Evolutionary conservation across 306 rosid species (phyloP).

Genomic region (Citrullus amarus): DNA sequence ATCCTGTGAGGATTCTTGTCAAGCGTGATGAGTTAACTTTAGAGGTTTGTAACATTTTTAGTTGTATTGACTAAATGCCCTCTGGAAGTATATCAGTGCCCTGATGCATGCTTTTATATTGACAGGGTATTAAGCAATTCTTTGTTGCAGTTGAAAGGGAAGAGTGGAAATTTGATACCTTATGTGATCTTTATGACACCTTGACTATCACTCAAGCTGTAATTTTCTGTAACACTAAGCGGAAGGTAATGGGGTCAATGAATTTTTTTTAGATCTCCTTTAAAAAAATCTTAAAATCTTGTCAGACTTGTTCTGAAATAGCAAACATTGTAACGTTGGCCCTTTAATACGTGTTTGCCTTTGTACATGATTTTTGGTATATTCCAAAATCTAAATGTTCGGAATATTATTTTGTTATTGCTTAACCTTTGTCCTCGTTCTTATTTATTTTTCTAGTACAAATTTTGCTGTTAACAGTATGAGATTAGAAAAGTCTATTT

Average conservation of each 20-base stretch:
- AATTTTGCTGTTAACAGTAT: not conserved
- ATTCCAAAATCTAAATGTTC: not conserved
- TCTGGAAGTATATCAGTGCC: slow-evolving; percentile 8
- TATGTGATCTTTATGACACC: slow-evolving; percentile 96
- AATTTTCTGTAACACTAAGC: slow-evolving; percentile 89
- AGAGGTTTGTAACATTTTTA: slow-evolving; percentile 45
- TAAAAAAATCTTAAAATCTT: slow-evolving; percentile 37
- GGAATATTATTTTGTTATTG: not conserved
- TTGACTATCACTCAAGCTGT: slow-evolving; percentile 97
- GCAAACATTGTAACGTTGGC: not conserved
- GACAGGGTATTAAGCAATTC: slow-evolving; percentile 97
- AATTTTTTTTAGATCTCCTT: slow-evolving; percentile 55
- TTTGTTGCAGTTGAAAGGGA: slow-evolving; percentile 96
- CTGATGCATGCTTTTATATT: slow-evolving; percentile 4
- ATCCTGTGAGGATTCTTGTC: slow-evolving; percentile 92
- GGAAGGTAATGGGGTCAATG: slow-evolving; percentile 45
- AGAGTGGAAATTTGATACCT: slow-evolving; percentile 96
- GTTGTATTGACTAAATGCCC: not conserved
- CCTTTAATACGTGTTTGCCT: not conserved
- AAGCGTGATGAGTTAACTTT: slow-evolving; percentile 98
- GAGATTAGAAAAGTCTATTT: not conserved
- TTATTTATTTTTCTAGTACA: not conserved
- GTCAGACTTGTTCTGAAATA: slow-evolving; percentile 68
- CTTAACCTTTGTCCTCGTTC: not conserved
- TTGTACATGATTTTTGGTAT: not conserved